Percentiles rank a stretch among this genome's conserved stretches.
Conservation (phyloP, 345 rosid genomes). For the Aquilaria sinensis region DNA sequence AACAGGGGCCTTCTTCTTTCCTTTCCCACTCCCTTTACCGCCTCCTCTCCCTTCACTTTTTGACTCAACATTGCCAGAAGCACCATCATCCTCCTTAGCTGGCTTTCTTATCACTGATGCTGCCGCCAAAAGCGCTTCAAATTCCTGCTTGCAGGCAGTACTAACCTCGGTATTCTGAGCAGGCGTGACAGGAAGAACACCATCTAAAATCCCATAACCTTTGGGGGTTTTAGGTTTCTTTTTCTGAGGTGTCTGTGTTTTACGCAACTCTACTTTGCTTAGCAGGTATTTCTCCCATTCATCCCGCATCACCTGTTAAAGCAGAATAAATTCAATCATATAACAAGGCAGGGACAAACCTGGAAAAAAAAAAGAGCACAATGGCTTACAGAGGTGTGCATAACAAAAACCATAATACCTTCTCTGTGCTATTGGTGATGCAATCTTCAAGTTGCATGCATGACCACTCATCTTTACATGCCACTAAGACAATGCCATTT, state of each 20-base stretch:
- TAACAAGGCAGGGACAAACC: neutral
- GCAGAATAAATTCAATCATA: neutral
- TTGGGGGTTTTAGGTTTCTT: slow-evolving; percentile 72
- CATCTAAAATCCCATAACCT: slow-evolving; percentile 96
- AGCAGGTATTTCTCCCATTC: slow-evolving; percentile 91
- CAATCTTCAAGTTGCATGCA: slow-evolving; percentile 98
- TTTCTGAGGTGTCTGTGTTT: slow-evolving; percentile 58
- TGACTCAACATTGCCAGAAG: slow-evolving; percentile 34
- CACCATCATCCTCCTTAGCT: slow-evolving; percentile 28
- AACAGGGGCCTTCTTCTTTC: slow-evolving; percentile 28
- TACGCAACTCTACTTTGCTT: slow-evolving; percentile 76
- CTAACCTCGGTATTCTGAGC: slow-evolving; percentile 60
- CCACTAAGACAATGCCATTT: slow-evolving; percentile 71
- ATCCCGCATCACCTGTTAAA: slow-evolving; percentile 74
- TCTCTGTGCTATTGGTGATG: slow-evolving; percentile 52
- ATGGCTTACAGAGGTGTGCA: no score
- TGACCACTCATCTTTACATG: slow-evolving; percentile 89
- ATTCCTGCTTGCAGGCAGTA: slow-evolving; percentile 70
- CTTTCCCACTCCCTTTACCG: slow-evolving; percentile 41
- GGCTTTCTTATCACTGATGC: slow-evolving; percentile 58
- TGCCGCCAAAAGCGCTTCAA: slow-evolving; percentile 67
- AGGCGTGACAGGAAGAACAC: slow-evolving; percentile 60
- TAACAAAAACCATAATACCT: slow-evolving; percentile 33
- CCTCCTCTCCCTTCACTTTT: slow-evolving; percentile 22
- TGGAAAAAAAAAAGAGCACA: neutral